These are phyloP conservation scores for Auricularia sp. DNA, from an alignment of 768 basidiomycete genomes.

Conservation along the genomic window DNA sequence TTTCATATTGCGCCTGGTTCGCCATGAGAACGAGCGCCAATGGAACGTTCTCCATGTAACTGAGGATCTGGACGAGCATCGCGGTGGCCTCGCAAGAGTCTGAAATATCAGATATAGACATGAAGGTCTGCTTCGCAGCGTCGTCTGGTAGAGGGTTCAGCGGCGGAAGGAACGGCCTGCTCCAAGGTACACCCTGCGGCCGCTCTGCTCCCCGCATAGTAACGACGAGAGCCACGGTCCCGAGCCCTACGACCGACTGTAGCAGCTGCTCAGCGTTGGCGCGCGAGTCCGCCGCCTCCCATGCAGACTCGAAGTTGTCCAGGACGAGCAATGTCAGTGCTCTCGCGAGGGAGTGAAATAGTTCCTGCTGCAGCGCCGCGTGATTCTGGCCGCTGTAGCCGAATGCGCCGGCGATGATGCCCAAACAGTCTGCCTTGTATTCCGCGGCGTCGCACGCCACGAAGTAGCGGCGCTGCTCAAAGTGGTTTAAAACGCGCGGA, in stretches of 20 bases:
- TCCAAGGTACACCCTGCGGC: not conserved
- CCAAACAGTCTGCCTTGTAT: not conserved
- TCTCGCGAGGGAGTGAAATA: not conserved
- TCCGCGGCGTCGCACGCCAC: constrained; percentile 21
- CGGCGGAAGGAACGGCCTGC: not conserved
- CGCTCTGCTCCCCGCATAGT: not conserved
- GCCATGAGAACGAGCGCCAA: not conserved
- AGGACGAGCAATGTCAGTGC: constrained; percentile 8
- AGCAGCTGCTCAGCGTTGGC: not conserved
- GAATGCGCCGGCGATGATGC: not conserved
- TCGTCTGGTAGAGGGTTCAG: not conserved
- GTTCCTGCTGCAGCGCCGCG: not conserved
- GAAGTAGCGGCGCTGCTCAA: constrained; percentile 18
- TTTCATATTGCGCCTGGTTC: not conserved
- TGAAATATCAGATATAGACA: not conserved
- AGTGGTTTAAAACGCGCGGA: constrained; percentile 13
- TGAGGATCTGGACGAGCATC: not conserved
- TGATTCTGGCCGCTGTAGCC: not conserved
- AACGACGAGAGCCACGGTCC: not conserved
- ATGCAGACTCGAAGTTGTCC: not conserved
- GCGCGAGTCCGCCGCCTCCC: not conserved
- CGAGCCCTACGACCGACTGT: not conserved
- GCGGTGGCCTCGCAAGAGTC: not conserved
- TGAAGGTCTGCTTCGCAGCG: not conserved
- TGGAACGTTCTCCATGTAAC: not conserved